Evolutionary conservation across 1,284 basidiomycete species (phyloP), one percentile per base, ranked within the genome.

Genomic region (Irpex lacteus): DNA sequence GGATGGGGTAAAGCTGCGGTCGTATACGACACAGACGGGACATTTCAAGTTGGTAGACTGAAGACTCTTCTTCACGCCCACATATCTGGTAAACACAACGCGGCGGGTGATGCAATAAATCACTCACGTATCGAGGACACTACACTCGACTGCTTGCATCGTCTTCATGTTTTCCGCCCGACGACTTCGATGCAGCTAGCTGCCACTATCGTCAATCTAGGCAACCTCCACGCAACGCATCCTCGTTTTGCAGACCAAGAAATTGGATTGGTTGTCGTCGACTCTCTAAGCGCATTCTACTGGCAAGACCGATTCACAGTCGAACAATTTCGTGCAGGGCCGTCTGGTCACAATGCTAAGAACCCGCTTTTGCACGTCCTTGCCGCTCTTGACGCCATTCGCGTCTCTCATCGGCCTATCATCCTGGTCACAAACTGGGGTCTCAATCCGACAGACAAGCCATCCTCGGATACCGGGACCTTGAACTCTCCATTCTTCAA

Each of bases 241-340:
- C 79, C 67, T 18, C 66, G 62, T n/a, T 61, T 88, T 65, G 77
- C 82, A 36, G 72, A 82, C 58, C 73, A 77, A 54, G 85, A 86
- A 66, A 81, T 92, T 18, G 86, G 84, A 11, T 71, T 92, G 60
- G 72, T 92, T 32, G 86, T 85, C 13, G 77, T 95, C 50, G 92
- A 95, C 75, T 90, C 90, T 5, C 76, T 93, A 63, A 90, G 88
- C 72, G 73, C 90, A 0, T 92, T 90, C 72, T 86, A 90, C 75
- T 94, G 92, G 91, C 69, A 80, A 7, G 91, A 95, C 72, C 85
- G 89, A 47, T 88, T 86, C 72, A 77, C 80, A 49, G 73, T 77
- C 38, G 91, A 93, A 72, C 85, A 87, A 66, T 68, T 80, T 60
- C 82, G 78, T 54, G 68, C 70, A 19, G 66, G 64, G 60, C 61